Evolutionary conservation across 2,329 filamentous ascomycete species (phyloP), one percentile per base, ranked within the genome.

Genomic region (Fusarium burgessii): DNA sequence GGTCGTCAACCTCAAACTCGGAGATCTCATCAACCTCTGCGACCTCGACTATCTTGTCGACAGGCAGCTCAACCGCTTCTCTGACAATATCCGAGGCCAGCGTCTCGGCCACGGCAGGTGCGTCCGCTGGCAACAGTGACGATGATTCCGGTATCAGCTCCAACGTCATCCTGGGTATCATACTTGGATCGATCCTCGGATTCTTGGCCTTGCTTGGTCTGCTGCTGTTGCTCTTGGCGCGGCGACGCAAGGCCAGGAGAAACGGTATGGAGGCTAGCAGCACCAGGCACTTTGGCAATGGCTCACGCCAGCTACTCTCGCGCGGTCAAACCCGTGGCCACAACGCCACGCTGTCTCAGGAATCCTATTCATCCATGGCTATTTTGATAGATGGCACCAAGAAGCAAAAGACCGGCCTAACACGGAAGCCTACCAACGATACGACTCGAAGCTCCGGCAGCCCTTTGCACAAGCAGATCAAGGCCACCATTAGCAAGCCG

Each of bases 141-240:
- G 67, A 79, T 32, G 76, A 78, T 29, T 79, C 81, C 38, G 78
- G 75, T 20, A 68, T 79, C 54, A 77, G 79, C 62, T 77, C 83
- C 78, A 83, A 86, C 80, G 72, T 89, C 11, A 91, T 97, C 32
- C 86, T 98, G 2, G 95, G 93, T 36, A 93, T 93, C 54, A 93
- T 92, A 0, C 86, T 98, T 2, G 94, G 95, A 15, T 90, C 91
- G 20, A 90, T 97, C 23, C 88, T 93, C 56, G 94, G 92, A 20
- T 83, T 94, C 56, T 90, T 91, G 20, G 81, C 90, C 1, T 78
- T 97, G 11, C 83, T 97, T 18, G 85, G 92, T 32, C 78, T 93
- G 3, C 78, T 94, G n/a, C 86, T 97, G 23, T 83, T 96, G 55
- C 84, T 92, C 14, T 58, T 82, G 14, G 38, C 38, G 38, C 75